Evolutionary conservation across 768 basidiomycete species (phyloP).

Genomic region (Gloeopeniophorella convolvens): DNA sequence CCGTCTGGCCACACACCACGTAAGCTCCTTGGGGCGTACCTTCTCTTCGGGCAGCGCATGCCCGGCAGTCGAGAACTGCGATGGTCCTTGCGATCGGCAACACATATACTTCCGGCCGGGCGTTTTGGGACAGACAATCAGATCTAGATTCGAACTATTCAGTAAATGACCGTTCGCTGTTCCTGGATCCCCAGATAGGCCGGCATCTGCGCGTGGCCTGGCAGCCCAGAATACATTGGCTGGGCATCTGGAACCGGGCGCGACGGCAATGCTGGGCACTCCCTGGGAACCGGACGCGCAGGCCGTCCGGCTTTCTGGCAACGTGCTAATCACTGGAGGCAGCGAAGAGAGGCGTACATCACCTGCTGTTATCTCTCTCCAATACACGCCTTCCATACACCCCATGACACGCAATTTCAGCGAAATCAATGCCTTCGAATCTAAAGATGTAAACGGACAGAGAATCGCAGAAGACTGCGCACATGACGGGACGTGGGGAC

Average conservation of each 20-base stretch:
- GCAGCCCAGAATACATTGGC: not conserved
- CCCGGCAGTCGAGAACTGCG: not conserved
- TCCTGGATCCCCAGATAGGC: conserved; percentile 5
- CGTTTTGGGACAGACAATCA: not conserved
- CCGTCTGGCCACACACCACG: no score
- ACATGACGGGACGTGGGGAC: conserved; percentile 1
- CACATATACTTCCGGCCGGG: not conserved
- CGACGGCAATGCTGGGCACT: not conserved
- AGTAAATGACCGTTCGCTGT: not conserved
- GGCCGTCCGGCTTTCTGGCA: not conserved
- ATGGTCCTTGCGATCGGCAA: not conserved
- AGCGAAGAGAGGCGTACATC: not conserved
- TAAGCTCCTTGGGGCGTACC: not conserved
- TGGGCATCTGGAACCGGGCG: not conserved
- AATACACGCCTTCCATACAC: not conserved
- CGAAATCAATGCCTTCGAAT: conserved; percentile 1
- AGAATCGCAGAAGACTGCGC: conserved; percentile 1
- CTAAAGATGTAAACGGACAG: not conserved
- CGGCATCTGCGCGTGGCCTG: not conserved
- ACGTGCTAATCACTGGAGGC: not conserved
- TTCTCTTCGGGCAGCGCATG: not conserved
- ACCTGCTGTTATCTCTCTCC: not conserved
- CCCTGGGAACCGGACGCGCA: not conserved
- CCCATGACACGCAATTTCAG: conserved; percentile 2
- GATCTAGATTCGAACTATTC: conserved; percentile 11